phyloP scores from a whole-genome alignment of 2,329 filamentous ascomycete species.

The Exophiala sp. region DNA sequence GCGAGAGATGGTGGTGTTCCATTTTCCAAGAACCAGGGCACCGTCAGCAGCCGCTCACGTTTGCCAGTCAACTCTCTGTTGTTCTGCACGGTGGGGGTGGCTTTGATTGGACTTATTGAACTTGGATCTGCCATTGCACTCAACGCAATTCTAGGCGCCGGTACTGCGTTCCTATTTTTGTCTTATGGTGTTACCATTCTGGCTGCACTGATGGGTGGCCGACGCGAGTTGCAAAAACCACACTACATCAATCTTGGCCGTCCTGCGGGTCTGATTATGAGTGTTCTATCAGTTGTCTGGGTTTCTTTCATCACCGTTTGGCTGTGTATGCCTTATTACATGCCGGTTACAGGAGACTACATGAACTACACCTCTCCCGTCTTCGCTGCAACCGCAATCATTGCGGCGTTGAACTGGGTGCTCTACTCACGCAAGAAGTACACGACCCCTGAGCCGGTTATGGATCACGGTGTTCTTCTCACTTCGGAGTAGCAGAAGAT shows the following conservation, averaged over 20 bases:
- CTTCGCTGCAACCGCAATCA: background rate
- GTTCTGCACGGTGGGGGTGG: background rate
- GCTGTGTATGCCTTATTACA: constrained; percentile 42
- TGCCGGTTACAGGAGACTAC: constrained; percentile 41
- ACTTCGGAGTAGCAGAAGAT: no score
- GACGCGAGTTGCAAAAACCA: constrained; percentile 23
- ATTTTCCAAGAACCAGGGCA: background rate
- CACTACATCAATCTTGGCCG: constrained; percentile 35
- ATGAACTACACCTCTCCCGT: constrained; percentile 40
- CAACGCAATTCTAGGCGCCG: constrained; percentile 5
- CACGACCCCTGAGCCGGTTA: no score
- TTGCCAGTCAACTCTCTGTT: constrained; percentile 5
- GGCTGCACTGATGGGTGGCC: constrained; percentile 38
- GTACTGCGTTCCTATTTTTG: constrained; percentile 6
- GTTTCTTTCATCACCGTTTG: constrained; percentile 45
- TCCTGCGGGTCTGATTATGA: constrained; percentile 35
- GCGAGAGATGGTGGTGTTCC: background rate
- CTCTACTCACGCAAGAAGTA: no score
- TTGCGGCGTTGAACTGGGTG: no score
- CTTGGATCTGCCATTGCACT: constrained; percentile 3
- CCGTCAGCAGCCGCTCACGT: background rate
- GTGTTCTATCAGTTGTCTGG: constrained; percentile 38
- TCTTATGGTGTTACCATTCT: background rate
- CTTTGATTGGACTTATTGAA: background rate
- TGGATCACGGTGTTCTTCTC: no score